These are phyloP conservation scores for Cymbidium sinense DNA, from an alignment of 106 monocot species.

Conservation along the genomic window DNA sequence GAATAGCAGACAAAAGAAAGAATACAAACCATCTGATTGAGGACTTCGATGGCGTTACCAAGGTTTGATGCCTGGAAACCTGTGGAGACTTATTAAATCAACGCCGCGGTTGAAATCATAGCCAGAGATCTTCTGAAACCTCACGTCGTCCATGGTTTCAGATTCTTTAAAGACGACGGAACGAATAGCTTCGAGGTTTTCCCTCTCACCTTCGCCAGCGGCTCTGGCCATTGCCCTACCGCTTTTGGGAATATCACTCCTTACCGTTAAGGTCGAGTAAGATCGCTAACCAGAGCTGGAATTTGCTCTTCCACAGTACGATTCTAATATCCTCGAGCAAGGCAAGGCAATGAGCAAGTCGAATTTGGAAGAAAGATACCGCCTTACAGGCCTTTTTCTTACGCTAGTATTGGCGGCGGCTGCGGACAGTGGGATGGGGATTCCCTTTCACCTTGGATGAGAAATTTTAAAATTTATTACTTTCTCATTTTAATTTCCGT, in stretches of 20 bases:
- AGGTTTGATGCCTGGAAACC: constrained; percentile 97
- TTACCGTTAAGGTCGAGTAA: neutral
- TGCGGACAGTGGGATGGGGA: too few species aligned
- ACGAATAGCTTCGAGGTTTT: constrained; percentile 45
- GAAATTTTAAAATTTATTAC: too few species aligned
- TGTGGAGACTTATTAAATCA: constrained; percentile 44
- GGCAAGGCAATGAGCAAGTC: too few species aligned
- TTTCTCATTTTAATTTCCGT: too few species aligned
- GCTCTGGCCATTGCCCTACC: constrained; percentile 1
- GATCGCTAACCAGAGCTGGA: too few species aligned
- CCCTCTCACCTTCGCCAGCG: constrained; percentile 4
- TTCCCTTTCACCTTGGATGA: too few species aligned
- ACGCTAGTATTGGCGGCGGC: too few species aligned
- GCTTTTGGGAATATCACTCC: neutral
- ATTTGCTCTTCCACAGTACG: too few species aligned
- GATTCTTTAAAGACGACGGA: constrained; percentile 80
- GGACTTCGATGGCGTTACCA: constrained; percentile 71
- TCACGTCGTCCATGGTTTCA: constrained; percentile 46
- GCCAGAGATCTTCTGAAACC: constrained; percentile 55
- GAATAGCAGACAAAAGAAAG: neutral
- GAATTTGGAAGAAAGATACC: too few species aligned
- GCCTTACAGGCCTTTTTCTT: too few species aligned
- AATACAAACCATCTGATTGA: constrained; percentile 73
- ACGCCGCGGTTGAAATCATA: constrained; percentile 78
- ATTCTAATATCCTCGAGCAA: too few species aligned